Evolutionary conservation across 2,329 filamentous ascomycete species (phyloP), one percentile per base, ranked within the genome.

Genomic region (Beauveria bassiana): DNA sequence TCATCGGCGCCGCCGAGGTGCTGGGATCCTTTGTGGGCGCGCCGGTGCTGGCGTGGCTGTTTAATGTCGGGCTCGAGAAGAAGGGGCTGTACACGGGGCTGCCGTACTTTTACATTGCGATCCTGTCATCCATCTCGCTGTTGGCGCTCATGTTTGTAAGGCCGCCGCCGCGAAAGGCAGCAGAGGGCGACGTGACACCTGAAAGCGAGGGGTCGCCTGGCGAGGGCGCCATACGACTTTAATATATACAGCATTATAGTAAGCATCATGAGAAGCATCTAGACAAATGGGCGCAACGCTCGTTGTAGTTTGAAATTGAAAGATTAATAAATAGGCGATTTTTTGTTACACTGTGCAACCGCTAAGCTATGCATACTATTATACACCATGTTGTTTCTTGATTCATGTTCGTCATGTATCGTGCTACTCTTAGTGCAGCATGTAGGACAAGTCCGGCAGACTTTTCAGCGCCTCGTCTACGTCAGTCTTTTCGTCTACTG

Each of bases 1-100:
- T 78, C 61, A 72, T 76, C 42, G 71, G 73, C 61, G 77, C 77
- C 65, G 67, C 71, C 3, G 76, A 78, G 63, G 71, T 75, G 5
- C 45, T 72, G 8, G 76, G 76, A 0, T 70, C 73, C 0, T 75
- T 78, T 28, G 69, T 76, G 6, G 76, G 71, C n/a, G 75, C 73
- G 0, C 76, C 76, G 0, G 72, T 72, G 8, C 60, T 78, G 49
- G 76, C 76, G 0, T 73, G 71, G 68, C 72, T 68, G 24, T 78
- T 78, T 57, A 71, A 72, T 5, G 58, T 66, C 14, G 75, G 76
- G 0, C 46, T 78, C 64, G 68, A 71, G 53, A 66, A 58, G 56
- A 73, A 71, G 61, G 74, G 75, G 0, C 20, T 70, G 1, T 74
- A 71, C 71, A 75, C 68, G 40, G 76, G 76, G 0, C 31, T 77